Conservation (phyloP, 2,329 filamentous ascomycete genomes). For the Hirsutella rhossiliensis region DNA sequence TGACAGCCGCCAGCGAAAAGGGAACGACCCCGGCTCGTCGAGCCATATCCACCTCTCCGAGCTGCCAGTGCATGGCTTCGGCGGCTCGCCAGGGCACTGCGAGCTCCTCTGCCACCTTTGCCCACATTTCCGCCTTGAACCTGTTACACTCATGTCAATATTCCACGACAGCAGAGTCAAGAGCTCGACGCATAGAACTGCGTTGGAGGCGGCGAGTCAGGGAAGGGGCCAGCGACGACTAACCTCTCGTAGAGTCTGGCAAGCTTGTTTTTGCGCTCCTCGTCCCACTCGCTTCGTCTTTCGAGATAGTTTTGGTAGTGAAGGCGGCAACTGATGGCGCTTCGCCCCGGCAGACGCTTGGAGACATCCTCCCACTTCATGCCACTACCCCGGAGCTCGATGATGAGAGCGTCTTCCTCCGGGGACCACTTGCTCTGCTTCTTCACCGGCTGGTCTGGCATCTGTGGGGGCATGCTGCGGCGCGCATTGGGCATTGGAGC, state of each 20-base stretch:
- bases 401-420: conserved; percentile 88
- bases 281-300: conserved; percentile 86
- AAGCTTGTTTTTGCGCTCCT: conserved; percentile 94
- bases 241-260: conserved; percentile 92
- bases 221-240: neutral
- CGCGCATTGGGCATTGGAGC: conserved; percentile 17
- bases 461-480: conserved; percentile 31
- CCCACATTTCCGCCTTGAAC: conserved; percentile 98
- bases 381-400: conserved; percentile 75
- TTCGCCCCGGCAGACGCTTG: conserved; percentile 77
- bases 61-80: conserved; percentile 96
- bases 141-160: conserved; percentile 36
- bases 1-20: conserved; percentile 56
- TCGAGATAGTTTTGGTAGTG: conserved; percentile 98
- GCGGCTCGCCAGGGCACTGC: conserved; percentile 88
- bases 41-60: conserved; percentile 90
- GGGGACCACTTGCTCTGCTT: conserved; percentile 96
- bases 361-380: conserved; percentile 99
- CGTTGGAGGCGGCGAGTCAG: no score
- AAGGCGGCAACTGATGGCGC: conserved; percentile 84
- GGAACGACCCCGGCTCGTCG: conserved; percentile 79
- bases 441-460: conserved; percentile 62
- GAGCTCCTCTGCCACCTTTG: conserved; percentile 90
- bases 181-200: no score
- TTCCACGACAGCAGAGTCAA: no score